Conservation (phyloP, 306 rosid genomes). For the Vigna trinervia region DNA sequence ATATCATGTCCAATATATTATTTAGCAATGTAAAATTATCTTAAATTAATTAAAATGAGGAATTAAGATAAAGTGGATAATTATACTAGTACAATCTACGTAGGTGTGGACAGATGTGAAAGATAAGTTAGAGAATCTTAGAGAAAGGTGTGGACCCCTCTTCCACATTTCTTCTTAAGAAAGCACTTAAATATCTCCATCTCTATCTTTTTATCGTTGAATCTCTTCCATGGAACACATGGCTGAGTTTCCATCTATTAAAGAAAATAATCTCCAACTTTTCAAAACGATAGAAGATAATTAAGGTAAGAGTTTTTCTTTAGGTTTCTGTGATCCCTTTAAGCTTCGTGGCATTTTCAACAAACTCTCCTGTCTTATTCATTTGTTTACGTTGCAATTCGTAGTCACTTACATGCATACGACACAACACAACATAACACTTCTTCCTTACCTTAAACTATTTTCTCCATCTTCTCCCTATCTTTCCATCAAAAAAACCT, state of each 20-base stretch:
- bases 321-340: background rate
- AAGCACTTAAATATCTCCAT: background rate
- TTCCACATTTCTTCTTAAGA: background rate
- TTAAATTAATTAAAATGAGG: background rate
- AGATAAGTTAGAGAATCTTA: background rate
- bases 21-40: background rate
- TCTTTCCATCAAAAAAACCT: slow-evolving; percentile 11
- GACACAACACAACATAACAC: background rate
- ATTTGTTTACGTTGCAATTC: background rate
- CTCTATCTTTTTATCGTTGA: background rate
- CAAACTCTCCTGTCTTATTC: background rate
- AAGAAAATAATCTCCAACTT: background rate
- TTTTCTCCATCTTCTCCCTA: background rate
- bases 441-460: background rate
- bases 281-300: background rate
- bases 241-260: background rate
- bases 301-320: background rate
- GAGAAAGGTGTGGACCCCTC: background rate
- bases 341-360: background rate
- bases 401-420: background rate
- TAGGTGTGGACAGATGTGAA: background rate
- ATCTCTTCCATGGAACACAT: background rate
- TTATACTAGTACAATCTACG: background rate
- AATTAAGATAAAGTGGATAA: background rate
- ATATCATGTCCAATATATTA: no score